phyloP scores from a whole-genome alignment of 1,284 basidiomycete genomes.

The Meripilus lineatus region DNA sequence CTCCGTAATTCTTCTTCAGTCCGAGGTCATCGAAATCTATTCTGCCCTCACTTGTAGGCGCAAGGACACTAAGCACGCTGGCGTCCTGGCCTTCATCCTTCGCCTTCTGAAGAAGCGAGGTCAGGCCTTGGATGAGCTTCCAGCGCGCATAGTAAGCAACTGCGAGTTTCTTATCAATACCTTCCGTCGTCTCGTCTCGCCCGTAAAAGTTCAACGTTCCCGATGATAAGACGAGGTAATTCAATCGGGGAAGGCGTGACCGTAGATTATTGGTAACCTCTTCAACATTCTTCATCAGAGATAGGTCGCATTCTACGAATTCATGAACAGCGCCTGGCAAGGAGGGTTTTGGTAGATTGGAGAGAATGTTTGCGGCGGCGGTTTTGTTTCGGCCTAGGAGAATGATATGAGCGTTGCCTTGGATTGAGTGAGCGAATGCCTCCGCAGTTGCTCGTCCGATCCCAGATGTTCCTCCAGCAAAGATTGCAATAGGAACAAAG shows the following conservation, averaged over 20 bases:
- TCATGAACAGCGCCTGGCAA: conserved; percentile 21
- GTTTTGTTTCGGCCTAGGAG: conserved; percentile 28
- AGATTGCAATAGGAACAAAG: conserved; percentile 25
- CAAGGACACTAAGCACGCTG: conserved; percentile 20
- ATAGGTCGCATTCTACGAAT: conserved; percentile 31
- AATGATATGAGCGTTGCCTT: conserved; percentile 29
- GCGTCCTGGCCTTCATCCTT: conserved; percentile 21
- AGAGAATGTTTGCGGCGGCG: conserved; percentile 31
- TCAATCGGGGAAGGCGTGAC: conserved; percentile 23
- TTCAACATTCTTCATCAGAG: conserved; percentile 28
- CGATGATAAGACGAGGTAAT: conserved; percentile 29
- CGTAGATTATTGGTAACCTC: conserved; percentile 20
- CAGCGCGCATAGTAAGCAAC: conserved; percentile 24
- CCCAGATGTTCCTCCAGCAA: conserved; percentile 30
- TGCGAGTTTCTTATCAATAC: conserved; percentile 20
- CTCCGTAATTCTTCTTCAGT: conserved; percentile 26
- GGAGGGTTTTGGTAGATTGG: conserved; percentile 22
- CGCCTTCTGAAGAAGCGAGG: conserved; percentile 17
- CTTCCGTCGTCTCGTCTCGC: conserved; percentile 22
- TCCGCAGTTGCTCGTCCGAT: conserved; percentile 28
- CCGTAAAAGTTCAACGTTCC: conserved; percentile 26
- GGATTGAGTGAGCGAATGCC: conserved; percentile 24
- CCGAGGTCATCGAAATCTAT: conserved; percentile 28
- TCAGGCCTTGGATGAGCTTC: conserved; percentile 23
- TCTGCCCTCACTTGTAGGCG: conserved; percentile 16